Evolutionary conservation across 2,329 filamentous ascomycete genomes (phyloP).

Genomic region (Fusarium abutilonis): DNA sequence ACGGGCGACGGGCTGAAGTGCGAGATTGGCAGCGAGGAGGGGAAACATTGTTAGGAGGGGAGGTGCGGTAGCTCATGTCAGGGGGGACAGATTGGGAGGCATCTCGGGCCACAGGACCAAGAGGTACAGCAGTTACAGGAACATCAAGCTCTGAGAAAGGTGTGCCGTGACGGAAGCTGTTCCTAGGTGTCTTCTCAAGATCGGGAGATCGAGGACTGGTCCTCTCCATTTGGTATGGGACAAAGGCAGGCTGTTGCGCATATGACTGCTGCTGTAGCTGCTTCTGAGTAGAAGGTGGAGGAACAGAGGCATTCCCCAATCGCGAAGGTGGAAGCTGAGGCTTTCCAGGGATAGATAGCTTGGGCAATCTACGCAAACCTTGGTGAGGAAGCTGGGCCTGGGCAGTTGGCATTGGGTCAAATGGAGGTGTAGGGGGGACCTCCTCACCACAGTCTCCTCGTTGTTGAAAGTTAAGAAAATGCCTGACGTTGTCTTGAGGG

Average conservation of each 20-base stretch:
- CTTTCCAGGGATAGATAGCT: constrained; percentile 66
- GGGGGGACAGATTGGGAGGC: constrained; percentile 91
- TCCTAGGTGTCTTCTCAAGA: constrained; percentile 62
- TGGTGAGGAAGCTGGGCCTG: constrained; percentile 60
- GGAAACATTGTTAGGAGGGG: constrained; percentile 49
- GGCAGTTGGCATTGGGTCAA: constrained; percentile 64
- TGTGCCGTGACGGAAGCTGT: constrained; percentile 80
- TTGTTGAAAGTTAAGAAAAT: constrained; percentile 89
- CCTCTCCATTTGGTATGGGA: constrained; percentile 64
- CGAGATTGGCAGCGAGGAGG: constrained; percentile 63
- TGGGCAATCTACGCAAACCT: constrained; percentile 68
- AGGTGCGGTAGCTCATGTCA: constrained; percentile 81
- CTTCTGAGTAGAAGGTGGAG: constrained; percentile 44
- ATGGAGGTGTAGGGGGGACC: constrained; percentile 75
- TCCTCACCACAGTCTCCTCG: constrained; percentile 58
- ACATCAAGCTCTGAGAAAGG: constrained; percentile 92
- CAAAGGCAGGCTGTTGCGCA: constrained; percentile 50
- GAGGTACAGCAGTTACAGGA: constrained; percentile 76
- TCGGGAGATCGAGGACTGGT: constrained; percentile 64
- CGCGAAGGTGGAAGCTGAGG: constrained; percentile 44
- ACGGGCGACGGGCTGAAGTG: constrained; percentile 70
- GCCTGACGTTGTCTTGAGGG: constrained; percentile 90
- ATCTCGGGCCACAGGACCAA: constrained; percentile 79
- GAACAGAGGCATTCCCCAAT: constrained; percentile 43
- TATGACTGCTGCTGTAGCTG: constrained; percentile 39